Conservation (phyloP, 192 early-diverging fungal genomes). For the Coemansia sp. region DNA sequence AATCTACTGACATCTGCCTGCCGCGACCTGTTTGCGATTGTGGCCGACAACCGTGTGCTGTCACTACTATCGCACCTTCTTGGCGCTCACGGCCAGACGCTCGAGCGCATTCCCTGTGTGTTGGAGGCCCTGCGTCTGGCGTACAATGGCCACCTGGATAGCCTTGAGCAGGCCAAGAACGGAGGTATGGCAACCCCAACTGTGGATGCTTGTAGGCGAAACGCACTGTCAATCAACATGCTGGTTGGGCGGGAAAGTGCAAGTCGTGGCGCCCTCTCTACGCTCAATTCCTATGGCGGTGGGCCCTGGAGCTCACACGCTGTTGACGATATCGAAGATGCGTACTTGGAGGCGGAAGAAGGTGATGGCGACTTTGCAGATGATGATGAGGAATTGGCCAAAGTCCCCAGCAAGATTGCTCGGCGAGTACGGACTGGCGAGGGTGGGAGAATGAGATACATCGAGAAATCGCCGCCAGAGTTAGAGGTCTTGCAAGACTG, state of each 20-base stretch:
- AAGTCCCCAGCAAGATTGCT: slow-evolving; percentile 1
- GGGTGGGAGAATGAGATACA: background rate
- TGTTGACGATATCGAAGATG: slow-evolving; percentile 76
- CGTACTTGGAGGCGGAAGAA: slow-evolving; percentile 70
- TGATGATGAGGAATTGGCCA: slow-evolving; percentile 7
- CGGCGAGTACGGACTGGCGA: background rate
- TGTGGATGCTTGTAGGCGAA: slow-evolving; percentile 30
- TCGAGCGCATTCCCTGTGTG: slow-evolving; percentile 14
- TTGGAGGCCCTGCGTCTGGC: slow-evolving; percentile 25
- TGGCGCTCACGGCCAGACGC: slow-evolving; percentile 24
- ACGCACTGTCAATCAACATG: slow-evolving; percentile 45
- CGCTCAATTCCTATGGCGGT: background rate
- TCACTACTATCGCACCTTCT: slow-evolving; percentile 67
- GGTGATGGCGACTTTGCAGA: slow-evolving; percentile 55
- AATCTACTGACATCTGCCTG: slow-evolving; percentile 89
- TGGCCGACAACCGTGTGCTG: slow-evolving; percentile 69
- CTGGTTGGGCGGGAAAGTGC: slow-evolving; percentile 17
- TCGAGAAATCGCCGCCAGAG: slow-evolving; percentile 25
- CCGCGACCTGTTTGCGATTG: slow-evolving; percentile 83
- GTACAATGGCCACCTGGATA: slow-evolving; percentile 26
- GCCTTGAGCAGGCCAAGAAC: slow-evolving; percentile 15
- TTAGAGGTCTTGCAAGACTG: slow-evolving; percentile 29
- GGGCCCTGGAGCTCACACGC: slow-evolving; percentile 53
- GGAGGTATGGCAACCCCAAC: slow-evolving; percentile 40
- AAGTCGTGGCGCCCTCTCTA: background rate